These are phyloP conservation scores for Pseudocercospora macadamiae DNA, from an alignment of 2,329 filamentous ascomycete species.

Conservation along the genomic window DNA sequence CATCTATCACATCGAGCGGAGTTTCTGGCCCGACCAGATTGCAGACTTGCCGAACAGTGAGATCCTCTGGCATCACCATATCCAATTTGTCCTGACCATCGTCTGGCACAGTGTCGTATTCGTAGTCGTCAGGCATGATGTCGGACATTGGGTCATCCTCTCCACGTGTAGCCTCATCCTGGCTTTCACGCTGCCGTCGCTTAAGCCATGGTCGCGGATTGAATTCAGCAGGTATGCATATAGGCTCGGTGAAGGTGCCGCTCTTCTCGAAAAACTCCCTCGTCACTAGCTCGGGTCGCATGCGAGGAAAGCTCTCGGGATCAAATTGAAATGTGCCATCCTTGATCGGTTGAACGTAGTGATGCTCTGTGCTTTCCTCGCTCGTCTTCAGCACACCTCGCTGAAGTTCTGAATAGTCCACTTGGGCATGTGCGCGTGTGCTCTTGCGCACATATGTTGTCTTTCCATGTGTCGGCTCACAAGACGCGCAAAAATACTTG, in stretches of 20 bases:
- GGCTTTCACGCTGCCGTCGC: conserved; percentile 10
- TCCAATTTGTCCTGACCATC: conserved; percentile 67
- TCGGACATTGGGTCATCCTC: conserved; percentile 37
- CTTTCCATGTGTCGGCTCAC: conserved; percentile 62
- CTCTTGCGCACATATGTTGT: conserved; percentile 71
- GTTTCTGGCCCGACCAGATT: conserved; percentile 67
- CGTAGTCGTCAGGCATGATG: conserved; percentile 43
- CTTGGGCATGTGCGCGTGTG: conserved; percentile 64
- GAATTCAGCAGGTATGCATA: conserved; percentile 64
- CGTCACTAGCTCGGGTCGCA: conserved; percentile 65
- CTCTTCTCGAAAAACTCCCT: conserved; percentile 66
- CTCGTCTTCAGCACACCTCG: conserved; percentile 68
- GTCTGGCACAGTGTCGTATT: conserved; percentile 56
- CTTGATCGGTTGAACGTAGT: conserved; percentile 69
- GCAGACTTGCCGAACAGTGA: conserved; percentile 66
- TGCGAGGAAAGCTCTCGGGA: conserved; percentile 64
- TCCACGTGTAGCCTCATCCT: conserved; percentile 14
- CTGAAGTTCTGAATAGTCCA: conserved; percentile 70
- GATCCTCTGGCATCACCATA: conserved; percentile 67
- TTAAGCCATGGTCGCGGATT: conserved; percentile 57
- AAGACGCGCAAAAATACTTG: conserved; percentile 66
- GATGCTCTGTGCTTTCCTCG: conserved; percentile 66
- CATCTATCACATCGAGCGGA: conserved; percentile 68
- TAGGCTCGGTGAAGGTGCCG: conserved; percentile 66
- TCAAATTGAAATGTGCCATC: conserved; percentile 64